These are phyloP conservation scores for Cyclotella atomus DNA, from an alignment of 108 stramenopile species.

Conservation along the genomic window DNA sequence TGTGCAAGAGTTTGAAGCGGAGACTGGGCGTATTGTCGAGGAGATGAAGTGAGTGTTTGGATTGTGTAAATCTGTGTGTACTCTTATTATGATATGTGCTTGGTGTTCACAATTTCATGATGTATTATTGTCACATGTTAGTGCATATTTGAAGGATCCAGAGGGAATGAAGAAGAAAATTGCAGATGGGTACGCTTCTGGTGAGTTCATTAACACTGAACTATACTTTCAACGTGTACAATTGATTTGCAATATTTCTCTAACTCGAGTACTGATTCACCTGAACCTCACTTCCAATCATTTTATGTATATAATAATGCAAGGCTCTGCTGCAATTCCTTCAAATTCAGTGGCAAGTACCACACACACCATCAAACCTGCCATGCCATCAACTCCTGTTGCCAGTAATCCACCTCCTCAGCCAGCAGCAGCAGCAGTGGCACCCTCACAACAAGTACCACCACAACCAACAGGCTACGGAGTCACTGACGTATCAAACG, in stretches of 20 bases:
- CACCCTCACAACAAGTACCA: not conserved
- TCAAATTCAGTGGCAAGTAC: not conserved
- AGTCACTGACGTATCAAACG: constrained; percentile 35
- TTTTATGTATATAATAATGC: too few species aligned
- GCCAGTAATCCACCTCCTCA: not conserved
- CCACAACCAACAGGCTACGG: not conserved
- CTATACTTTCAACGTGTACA: too few species aligned
- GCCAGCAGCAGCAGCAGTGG: constrained; percentile 1
- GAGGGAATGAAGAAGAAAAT: constrained; percentile 19
- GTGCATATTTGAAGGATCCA: constrained; percentile 48
- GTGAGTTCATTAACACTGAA: too few species aligned
- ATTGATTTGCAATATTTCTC: too few species aligned
- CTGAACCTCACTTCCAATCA: too few species aligned
- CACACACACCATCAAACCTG: not conserved
- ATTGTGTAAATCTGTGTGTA: not conserved
- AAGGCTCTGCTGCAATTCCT: not conserved
- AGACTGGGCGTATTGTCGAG: constrained; percentile 46
- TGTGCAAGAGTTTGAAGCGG: constrained; percentile 48
- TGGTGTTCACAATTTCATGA: not conserved
- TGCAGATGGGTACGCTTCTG: constrained; percentile 13
- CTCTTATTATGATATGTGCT: too few species aligned
- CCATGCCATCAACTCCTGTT: not conserved
- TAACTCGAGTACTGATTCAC: too few species aligned
- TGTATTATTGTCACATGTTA: not conserved
- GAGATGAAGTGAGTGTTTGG: constrained; percentile 58